These are phyloP conservation scores for Styphnolobium japonicum DNA, from an alignment of 306 rosid genomes.

Conservation along the genomic window DNA sequence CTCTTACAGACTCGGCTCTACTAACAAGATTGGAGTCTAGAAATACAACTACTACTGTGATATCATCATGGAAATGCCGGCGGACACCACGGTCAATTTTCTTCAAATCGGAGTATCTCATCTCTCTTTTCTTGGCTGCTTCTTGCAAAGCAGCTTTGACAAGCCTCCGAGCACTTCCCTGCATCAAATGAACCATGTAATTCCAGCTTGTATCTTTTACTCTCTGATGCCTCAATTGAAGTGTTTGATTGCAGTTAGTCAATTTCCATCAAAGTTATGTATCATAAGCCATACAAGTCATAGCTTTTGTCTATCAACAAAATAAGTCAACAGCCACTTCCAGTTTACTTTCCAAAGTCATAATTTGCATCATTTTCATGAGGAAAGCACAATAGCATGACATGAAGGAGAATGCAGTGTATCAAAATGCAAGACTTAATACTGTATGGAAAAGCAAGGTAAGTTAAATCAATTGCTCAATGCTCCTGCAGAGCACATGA, in stretches of 20 bases:
- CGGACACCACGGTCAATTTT: slow-evolving; percentile 70
- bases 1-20: slow-evolving; percentile 42
- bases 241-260: background rate
- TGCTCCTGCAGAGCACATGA: background rate
- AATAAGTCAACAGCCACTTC: too few relatives aligned
- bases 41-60: slow-evolving; percentile 53
- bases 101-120: slow-evolving; percentile 70
- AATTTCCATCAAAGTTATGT: background rate
- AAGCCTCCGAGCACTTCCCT: slow-evolving; percentile 68
- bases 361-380: background rate
- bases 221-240: background rate
- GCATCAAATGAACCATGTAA: background rate
- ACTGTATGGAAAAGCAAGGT: background rate
- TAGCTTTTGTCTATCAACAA: background rate
- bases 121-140: slow-evolving; percentile 73
- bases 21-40: slow-evolving; percentile 58
- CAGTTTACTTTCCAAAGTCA: background rate
- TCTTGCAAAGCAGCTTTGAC: slow-evolving; percentile 58
- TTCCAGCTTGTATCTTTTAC: background rate
- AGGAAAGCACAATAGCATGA: background rate
- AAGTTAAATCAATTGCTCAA: background rate
- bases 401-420: background rate
- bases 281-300: background rate
- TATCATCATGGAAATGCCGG: slow-evolving; percentile 71
- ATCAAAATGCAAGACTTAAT: background rate